Evolutionary conservation across 805 yeast genomes (phyloP).

Genomic region (Scheffersomyces lignosus): DNA sequence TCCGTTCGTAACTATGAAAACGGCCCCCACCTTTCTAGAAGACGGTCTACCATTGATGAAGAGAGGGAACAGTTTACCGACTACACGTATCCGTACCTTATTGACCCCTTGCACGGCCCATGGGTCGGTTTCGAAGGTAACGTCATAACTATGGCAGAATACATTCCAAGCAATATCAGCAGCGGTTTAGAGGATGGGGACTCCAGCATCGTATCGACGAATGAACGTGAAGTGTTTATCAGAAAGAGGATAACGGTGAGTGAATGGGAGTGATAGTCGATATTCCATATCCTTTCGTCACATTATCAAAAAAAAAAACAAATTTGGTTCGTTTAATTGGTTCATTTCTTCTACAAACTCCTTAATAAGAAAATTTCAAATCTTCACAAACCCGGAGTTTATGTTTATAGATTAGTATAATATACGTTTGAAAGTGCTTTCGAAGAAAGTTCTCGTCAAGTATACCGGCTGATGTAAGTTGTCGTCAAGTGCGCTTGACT

Average conservation of each 20-base stretch:
- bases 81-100: conserved; percentile 50
- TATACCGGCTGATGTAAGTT: no score
- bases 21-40: conserved; percentile 24
- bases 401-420: no score
- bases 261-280: conserved; percentile 39
- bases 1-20: conserved; percentile 5
- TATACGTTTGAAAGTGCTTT: no score
- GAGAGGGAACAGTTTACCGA: conserved; percentile 52
- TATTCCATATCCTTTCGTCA: no score
- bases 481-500: no score
- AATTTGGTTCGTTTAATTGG: no score
- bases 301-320: no score
- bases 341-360: no score
- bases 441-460: no score
- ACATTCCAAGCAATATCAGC: conserved; percentile 11
- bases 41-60: conserved; percentile 55
- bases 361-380: no score
- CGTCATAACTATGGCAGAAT: conserved; percentile 42
- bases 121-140: conserved; percentile 60
- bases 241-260: conserved; percentile 29
- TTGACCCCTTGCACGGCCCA: conserved; percentile 52
- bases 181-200: conserved; percentile 22
- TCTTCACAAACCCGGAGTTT: no score
- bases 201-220: conserved; percentile 11
- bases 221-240: conserved; percentile 22